Evolutionary conservation across 306 rosid species (phyloP).

Genomic region (Trifolium repens): DNA sequence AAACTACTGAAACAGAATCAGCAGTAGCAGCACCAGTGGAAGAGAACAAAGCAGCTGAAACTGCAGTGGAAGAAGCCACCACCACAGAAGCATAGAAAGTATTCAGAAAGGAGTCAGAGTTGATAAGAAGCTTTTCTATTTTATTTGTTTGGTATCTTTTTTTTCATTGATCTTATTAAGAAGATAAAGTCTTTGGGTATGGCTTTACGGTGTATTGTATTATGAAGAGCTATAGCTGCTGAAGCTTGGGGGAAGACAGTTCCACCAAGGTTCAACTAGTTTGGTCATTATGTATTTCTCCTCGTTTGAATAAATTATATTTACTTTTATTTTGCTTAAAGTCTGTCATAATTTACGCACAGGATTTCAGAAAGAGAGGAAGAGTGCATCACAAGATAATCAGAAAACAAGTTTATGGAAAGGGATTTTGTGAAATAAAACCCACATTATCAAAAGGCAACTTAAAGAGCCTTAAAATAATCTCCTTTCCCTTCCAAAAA

Average conservation of each 20-base stretch:
- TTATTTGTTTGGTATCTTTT: conserved; percentile 29
- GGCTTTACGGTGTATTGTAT: background rate
- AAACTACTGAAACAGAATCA: conserved; percentile 40
- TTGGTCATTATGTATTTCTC: conserved; percentile 47
- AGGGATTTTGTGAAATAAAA: background rate
- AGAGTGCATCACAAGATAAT: background rate
- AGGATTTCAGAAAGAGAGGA: conserved; percentile 8
- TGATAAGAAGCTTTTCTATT: conserved; percentile 41
- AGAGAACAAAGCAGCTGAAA: conserved; percentile 49
- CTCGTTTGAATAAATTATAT: conserved; percentile 53
- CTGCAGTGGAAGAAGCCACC: conserved; percentile 23
- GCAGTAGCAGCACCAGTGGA: conserved; percentile 30
- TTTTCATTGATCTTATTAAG: background rate
- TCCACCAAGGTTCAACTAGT: conserved; percentile 21
- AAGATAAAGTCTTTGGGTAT: conserved; percentile 38
- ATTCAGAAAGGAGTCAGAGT: conserved; percentile 4
- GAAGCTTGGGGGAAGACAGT: conserved; percentile 6
- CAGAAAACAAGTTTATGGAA: background rate
- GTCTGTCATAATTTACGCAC: background rate
- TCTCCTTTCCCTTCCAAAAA: too few species aligned
- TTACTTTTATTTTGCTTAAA: conserved; percentile 1
- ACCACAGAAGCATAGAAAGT: conserved; percentile 50
- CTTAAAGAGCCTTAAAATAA: background rate
- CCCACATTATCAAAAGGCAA: background rate
- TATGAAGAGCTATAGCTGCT: background rate